phyloP scores from a whole-genome alignment of 257 asterid genomes.

The Solanum appendiculatum region DNA sequence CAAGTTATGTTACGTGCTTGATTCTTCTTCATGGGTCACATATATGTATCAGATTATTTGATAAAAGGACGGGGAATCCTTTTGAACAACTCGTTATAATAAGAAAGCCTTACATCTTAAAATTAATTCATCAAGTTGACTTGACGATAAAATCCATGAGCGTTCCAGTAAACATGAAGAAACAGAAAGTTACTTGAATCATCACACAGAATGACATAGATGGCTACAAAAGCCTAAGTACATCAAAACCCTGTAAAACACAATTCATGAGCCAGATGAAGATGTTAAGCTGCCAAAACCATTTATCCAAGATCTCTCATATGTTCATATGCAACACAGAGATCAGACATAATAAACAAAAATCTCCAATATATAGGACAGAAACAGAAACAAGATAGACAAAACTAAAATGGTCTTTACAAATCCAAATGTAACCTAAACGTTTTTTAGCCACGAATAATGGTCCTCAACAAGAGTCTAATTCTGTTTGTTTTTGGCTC shows the following conservation, averaged over 20 bases:
- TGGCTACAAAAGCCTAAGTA: background rate
- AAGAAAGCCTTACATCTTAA: no score
- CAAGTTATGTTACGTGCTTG: no score
- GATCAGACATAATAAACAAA: background rate
- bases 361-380: background rate
- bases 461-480: constrained; percentile 16
- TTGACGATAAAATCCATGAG: no score
- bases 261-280: background rate
- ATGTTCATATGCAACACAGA: background rate
- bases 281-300: background rate
- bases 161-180: background rate
- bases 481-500: constrained; percentile 4
- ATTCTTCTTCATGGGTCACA: no score
- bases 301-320: background rate
- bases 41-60: no score
- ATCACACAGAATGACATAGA: background rate
- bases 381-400: background rate
- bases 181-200: background rate
- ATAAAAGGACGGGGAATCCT: no score
- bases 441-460: background rate
- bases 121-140: no score
- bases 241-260: background rate
- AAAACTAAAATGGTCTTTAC: background rate
- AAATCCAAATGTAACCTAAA: constrained; percentile 17
- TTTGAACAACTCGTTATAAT: no score